These are phyloP conservation scores for Hypoxylon sp. DNA, from an alignment of 2,329 filamentous ascomycete genomes.

Conservation along the genomic window DNA sequence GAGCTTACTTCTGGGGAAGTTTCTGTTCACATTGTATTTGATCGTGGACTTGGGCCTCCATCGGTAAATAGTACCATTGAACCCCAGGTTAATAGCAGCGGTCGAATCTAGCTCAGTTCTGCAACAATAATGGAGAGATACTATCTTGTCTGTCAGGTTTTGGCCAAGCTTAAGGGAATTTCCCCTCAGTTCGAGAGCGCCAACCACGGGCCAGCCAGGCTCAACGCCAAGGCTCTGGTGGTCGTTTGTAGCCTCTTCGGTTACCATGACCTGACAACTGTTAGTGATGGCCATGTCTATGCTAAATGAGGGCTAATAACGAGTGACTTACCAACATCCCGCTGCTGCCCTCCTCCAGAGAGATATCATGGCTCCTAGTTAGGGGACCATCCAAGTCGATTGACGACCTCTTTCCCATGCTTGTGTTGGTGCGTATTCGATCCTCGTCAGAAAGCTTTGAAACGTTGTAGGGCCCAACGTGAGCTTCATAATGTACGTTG, in stretches of 20 bases:
- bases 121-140: neutral
- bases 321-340: neutral
- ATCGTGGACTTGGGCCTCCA: conserved; percentile 6
- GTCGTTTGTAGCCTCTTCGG: neutral
- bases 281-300: neutral
- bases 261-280: neutral
- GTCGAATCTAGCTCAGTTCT: neutral
- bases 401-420: no score
- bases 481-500: no score
- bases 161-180: neutral
- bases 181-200: neutral
- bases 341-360: neutral
- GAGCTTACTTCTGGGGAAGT: neutral
- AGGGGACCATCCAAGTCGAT: no score
- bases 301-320: neutral
- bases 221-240: neutral
- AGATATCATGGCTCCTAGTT: no score
- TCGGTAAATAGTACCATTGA: conserved; percentile 1
- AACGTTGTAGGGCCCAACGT: no score
- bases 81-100: neutral
- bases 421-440: no score
- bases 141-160: neutral
- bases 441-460: no score
- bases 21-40: conserved; percentile 10
- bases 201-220: neutral